A percentile compares a stretch with the other conserved stretches of the same genome.
phyloP scores from a whole-genome alignment of 306 rosid species.

The Abrus precatorius region DNA sequence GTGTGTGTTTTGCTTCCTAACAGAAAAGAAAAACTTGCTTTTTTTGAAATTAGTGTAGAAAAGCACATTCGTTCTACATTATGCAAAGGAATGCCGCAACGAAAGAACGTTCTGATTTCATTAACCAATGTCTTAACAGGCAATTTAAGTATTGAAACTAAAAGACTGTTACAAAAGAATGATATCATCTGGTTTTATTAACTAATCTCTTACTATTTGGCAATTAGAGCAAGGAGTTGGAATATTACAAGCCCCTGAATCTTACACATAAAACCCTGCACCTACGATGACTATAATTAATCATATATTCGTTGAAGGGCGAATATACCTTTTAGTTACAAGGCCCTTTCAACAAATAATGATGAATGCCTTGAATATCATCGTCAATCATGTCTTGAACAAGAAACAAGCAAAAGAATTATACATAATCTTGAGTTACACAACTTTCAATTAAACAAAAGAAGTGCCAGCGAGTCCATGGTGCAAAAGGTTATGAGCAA shows the following conservation, averaged over 20 bases:
- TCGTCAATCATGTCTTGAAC: conserved; percentile 11
- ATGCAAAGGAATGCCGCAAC: conserved; percentile 23
- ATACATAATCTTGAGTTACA: background rate
- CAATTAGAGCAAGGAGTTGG: conserved; percentile 37
- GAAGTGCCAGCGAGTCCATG: conserved; percentile 90
- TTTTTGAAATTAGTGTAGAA: background rate
- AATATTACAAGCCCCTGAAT: conserved; percentile 38
- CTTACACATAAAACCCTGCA: conserved; percentile 34
- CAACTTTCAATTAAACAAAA: conserved; percentile 54
- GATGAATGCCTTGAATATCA: conserved; percentile 45
- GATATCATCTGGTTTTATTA: conserved; percentile 13
- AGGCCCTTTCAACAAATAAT: conserved; percentile 54
- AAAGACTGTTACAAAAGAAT: conserved; percentile 34
- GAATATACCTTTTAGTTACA: conserved; percentile 48
- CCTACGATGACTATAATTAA: conserved; percentile 32
- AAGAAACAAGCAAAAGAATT: conserved; percentile 55
- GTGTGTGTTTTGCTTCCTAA: background rate
- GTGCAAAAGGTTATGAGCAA: conserved; percentile 89
- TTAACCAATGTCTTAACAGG: background rate
- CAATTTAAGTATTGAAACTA: background rate
- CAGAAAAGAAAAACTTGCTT: background rate
- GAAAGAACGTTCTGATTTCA: conserved; percentile 28
- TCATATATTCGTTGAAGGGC: conserved; percentile 50
- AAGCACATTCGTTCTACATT: background rate
- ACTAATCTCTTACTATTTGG: conserved; percentile 31